Percentiles rank a stretch among this genome's conserved stretches.
Conservation (phyloP, 352 stramenopile genomes). For the Globisporangium canariense region DNA sequence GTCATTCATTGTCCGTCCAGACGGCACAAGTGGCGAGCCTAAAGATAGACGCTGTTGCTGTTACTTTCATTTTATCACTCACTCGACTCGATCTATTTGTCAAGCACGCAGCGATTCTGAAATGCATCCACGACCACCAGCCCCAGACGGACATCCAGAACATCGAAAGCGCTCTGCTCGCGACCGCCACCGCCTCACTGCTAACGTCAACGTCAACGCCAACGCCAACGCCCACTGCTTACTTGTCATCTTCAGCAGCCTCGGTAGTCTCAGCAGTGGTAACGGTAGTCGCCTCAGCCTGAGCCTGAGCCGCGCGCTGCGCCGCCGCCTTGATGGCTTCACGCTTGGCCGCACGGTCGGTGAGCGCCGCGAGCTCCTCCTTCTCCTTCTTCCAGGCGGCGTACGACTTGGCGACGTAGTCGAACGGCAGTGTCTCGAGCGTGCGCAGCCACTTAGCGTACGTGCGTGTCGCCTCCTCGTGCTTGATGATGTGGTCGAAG, state of each 20-base stretch:
- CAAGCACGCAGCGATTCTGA: too few relatives aligned
- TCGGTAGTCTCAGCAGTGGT: constrained; percentile 1
- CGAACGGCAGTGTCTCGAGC: constrained; percentile 66
- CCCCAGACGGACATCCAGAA: neutral
- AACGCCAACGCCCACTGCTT: neutral
- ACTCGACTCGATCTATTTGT: too few relatives aligned
- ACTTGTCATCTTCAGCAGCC: neutral
- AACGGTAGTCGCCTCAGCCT: neutral
- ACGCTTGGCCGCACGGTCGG: constrained; percentile 37
- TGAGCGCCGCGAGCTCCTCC: constrained; percentile 43
- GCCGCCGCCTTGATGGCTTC: constrained; percentile 30
- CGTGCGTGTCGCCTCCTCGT: constrained; percentile 69
- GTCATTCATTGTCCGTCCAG: neutral
- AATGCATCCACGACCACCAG: neutral
- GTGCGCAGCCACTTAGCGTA: constrained; percentile 82
- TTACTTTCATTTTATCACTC: neutral
- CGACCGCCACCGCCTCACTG: neutral
- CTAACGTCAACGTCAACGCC: too few relatives aligned
- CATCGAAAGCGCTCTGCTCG: neutral
- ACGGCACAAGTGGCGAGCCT: neutral
- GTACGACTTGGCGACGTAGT: constrained; percentile 58
- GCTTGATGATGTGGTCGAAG: constrained; percentile 81
- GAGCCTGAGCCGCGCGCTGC: constrained; percentile 13
- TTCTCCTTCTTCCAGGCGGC: constrained; percentile 76
- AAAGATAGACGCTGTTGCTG: neutral